Evolutionary conservation across 2,329 filamentous ascomycete genomes (phyloP).

Genomic region (Aphanoascus verrucosus): DNA sequence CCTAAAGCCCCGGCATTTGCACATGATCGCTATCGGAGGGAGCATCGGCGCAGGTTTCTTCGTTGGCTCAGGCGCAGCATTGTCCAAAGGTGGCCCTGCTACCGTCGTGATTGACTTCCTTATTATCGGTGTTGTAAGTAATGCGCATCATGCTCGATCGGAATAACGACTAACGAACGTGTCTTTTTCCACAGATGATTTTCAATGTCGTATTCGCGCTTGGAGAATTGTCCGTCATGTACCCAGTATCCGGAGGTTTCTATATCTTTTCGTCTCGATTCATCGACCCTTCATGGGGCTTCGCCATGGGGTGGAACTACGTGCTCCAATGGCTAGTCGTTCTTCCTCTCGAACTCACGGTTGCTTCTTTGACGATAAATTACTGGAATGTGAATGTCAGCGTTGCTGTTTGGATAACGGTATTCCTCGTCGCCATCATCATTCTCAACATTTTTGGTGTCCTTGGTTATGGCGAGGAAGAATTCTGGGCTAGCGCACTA

Average conservation of each 20-base stretch:
- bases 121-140: conserved; percentile 39
- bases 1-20: conserved; percentile 28
- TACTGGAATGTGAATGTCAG: conserved; percentile 49
- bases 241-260: conserved; percentile 53
- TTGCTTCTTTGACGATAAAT: conserved; percentile 64
- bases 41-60: conserved; percentile 29
- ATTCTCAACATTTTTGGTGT: conserved; percentile 73
- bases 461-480: conserved; percentile 72
- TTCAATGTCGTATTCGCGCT: conserved; percentile 50
- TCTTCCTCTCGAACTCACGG: conserved; percentile 71
- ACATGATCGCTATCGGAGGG: conserved; percentile 31
- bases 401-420: conserved; percentile 46
- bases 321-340: conserved; percentile 74
- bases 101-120: conserved; percentile 37
- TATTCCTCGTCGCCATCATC: conserved; percentile 64
- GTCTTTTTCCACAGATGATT: conserved; percentile 37
- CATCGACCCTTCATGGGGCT: conserved; percentile 48
- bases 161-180: not conserved
- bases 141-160: not conserved
- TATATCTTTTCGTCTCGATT: conserved; percentile 51
- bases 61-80: conserved; percentile 30
- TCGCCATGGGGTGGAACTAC: conserved; percentile 47
- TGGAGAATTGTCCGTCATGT: conserved; percentile 51
- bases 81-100: conserved; percentile 31
- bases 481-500: conserved; percentile 69